phyloP scores from a whole-genome alignment of 2,329 filamentous ascomycete species.

The Sclerotinia nivalis region DNA sequence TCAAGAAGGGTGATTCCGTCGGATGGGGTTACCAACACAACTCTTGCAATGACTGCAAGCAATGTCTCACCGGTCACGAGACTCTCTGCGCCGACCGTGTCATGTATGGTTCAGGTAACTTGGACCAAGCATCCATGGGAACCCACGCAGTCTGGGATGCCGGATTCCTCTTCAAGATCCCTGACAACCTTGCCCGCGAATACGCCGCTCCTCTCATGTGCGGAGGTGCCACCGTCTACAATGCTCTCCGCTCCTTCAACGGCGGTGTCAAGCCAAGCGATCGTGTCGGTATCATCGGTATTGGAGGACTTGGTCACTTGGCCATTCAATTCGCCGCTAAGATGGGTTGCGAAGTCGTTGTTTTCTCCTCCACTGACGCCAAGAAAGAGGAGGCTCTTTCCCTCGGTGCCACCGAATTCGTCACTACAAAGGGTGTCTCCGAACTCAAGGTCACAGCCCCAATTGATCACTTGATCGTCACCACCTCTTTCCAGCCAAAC shows the following conservation, averaged over 20 bases:
- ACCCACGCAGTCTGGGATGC: slow-evolving; percentile 45
- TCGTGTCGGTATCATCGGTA: slow-evolving; percentile 50
- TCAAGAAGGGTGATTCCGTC: slow-evolving; percentile 49
- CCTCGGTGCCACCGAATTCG: slow-evolving; percentile 62
- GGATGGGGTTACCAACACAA: slow-evolving; percentile 50
- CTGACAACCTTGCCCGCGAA: slow-evolving; percentile 43
- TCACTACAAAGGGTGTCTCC: slow-evolving; percentile 50
- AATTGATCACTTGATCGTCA: slow-evolving; percentile 40
- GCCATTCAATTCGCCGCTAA: slow-evolving; percentile 63
- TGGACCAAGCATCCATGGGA: slow-evolving; percentile 52
- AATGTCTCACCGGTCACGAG: slow-evolving; percentile 49
- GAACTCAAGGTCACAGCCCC: slow-evolving; percentile 38
- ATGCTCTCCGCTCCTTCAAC: slow-evolving; percentile 41
- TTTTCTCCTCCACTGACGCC: slow-evolving; percentile 57
- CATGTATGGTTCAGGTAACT: slow-evolving; percentile 47
- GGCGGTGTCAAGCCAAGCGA: slow-evolving; percentile 39
- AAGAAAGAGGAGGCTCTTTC: slow-evolving; percentile 64
- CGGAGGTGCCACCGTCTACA: slow-evolving; percentile 48
- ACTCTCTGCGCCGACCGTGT: slow-evolving; percentile 46
- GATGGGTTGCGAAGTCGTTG: slow-evolving; percentile 62
- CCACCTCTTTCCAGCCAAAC: slow-evolving; percentile 49
- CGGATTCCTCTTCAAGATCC: slow-evolving; percentile 46
- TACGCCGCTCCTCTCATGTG: slow-evolving; percentile 50
- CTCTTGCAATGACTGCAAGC: slow-evolving; percentile 48
- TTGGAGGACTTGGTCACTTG: slow-evolving; percentile 63